phyloP scores from a whole-genome alignment of 108 stramenopile species.

The Hondaea fermentalgiana region DNA sequence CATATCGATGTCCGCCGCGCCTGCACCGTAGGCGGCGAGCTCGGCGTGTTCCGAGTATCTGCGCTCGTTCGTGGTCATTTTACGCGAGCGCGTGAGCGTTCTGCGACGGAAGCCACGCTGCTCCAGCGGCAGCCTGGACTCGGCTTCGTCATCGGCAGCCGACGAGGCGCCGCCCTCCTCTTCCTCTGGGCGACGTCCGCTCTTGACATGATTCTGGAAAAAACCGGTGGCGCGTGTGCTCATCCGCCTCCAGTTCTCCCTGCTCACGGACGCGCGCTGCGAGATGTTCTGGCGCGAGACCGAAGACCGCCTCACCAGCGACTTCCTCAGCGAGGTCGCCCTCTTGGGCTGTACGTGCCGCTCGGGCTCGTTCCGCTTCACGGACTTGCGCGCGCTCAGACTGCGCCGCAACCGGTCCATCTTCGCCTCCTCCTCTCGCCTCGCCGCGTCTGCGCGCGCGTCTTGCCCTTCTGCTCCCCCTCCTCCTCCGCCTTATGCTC shows the following conservation, averaged over 20 bases:
- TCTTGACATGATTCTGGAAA: not conserved
- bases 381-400: too few species aligned
- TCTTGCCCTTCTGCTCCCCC: too few species aligned
- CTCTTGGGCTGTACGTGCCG: too few species aligned
- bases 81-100: not conserved
- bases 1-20: not conserved
- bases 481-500: too few species aligned
- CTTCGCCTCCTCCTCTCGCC: too few species aligned
- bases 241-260: not conserved
- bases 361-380: too few species aligned
- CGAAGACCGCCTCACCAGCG: not conserved
- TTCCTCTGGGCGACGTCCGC: not conserved
- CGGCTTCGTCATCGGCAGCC: not conserved
- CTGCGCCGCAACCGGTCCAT: too few species aligned
- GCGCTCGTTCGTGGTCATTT: not conserved
- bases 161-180: not conserved
- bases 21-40: not conserved
- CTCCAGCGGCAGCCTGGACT: not conserved
- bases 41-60: not conserved
- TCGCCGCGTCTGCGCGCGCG: too few species aligned
- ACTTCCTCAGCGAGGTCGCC: not conserved
- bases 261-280: not conserved
- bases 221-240: not conserved
- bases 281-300: not conserved
- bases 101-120: not conserved